These are phyloP conservation scores for Gastrolobium villosum DNA, from an alignment of 306 rosid species.

Conservation along the genomic window DNA sequence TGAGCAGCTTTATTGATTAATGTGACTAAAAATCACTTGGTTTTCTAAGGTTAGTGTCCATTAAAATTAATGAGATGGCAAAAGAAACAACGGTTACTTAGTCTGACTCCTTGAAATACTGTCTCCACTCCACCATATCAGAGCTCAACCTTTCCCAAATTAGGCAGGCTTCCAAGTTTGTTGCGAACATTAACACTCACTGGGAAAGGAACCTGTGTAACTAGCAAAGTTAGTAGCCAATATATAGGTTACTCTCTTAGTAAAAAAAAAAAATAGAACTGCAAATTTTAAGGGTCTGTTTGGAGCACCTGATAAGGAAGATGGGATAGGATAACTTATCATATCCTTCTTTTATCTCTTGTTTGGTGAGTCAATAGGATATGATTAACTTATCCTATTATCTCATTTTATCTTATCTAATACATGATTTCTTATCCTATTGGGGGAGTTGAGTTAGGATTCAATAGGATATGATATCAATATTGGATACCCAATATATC, in stretches of 20 bases:
- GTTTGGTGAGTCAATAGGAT: no score
- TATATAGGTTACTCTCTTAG: conserved; percentile 10
- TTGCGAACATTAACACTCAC: conserved; percentile 61
- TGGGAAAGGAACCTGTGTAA: conserved; percentile 77
- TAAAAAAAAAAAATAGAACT: not conserved
- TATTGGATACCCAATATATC: no score
- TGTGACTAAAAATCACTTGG: conserved; percentile 25
- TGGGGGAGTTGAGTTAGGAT: no score
- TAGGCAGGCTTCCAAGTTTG: conserved; percentile 54
- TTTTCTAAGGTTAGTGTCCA: conserved; percentile 16
- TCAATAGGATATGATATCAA: no score
- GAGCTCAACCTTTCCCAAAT: conserved; percentile 6
- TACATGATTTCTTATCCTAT: no score
- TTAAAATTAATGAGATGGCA: conserved; percentile 17
- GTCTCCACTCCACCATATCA: conserved; percentile 8
- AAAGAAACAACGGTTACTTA: conserved; percentile 36
- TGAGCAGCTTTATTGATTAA: conserved; percentile 8
- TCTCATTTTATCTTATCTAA: no score
- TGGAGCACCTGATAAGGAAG: no score
- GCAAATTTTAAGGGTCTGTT: conserved; percentile 25
- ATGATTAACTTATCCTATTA: no score
- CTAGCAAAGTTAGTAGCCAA: conserved; percentile 45
- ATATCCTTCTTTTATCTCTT: no score
- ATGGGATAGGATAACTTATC: no score
- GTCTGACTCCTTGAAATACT: conserved; percentile 21